Evolutionary conservation across 345 rosid species (phyloP).

Genomic region (Streptanthus diversifolius): DNA sequence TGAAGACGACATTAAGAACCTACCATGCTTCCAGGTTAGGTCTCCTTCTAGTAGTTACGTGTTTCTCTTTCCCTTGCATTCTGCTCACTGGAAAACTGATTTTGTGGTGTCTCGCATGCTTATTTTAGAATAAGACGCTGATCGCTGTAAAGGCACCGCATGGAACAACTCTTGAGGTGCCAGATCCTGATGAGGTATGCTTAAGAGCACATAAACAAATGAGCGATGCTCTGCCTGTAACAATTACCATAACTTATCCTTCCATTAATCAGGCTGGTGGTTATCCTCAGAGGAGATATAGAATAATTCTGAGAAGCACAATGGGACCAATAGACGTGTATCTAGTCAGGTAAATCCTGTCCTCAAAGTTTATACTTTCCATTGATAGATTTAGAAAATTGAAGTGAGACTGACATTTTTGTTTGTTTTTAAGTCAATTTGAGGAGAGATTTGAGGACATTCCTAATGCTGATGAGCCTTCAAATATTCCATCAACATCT

Average conservation of each 20-base stretch:
- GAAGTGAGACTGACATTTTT: constrained; percentile 2
- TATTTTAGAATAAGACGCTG: constrained; percentile 76
- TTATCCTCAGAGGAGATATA: constrained; percentile 83
- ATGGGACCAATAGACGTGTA: constrained; percentile 99
- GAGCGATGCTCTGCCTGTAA: background rate
- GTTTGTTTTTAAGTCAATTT: constrained; percentile 55
- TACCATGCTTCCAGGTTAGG: constrained; percentile 87
- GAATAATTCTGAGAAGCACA: constrained; percentile 90
- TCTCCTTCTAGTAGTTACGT: constrained; percentile 16
- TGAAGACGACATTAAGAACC: constrained; percentile 86
- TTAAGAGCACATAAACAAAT: constrained; percentile 10
- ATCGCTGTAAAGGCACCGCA: constrained; percentile 99
- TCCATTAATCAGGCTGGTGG: constrained; percentile 66
- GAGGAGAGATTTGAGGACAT: constrained; percentile 90
- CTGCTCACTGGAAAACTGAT: constrained; percentile 1
- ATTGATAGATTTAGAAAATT: background rate
- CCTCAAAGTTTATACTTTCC: constrained; percentile 9
- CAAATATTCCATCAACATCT: constrained; percentile 50
- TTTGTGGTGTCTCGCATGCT: constrained; percentile 5
- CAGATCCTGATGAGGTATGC: constrained; percentile 98
- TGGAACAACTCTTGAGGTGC: constrained; percentile 97
- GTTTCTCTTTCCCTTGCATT: constrained; percentile 12
- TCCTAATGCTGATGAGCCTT: constrained; percentile 54
- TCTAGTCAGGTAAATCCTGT: constrained; percentile 70
- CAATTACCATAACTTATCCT: background rate